Percentiles rank a stretch among this genome's conserved stretches.
Conservation (phyloP, 192 early-diverging fungal genomes). For the Entomortierella chlamydospora region DNA sequence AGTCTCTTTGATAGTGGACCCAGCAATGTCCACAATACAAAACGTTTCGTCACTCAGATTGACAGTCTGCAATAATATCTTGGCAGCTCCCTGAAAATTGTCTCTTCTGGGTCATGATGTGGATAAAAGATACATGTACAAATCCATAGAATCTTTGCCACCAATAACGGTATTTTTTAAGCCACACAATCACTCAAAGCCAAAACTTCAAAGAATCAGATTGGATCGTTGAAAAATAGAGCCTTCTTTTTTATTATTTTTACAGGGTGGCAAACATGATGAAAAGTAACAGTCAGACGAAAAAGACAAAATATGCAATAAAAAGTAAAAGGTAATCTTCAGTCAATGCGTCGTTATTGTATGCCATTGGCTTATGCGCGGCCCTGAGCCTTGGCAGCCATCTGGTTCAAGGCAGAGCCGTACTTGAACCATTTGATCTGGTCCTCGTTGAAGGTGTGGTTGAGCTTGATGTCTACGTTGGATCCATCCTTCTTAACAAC, state of each 20-base stretch:
- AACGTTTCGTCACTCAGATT: too few species aligned
- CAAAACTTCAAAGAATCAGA: too few species aligned
- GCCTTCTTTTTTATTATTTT: slow-evolving; percentile 30
- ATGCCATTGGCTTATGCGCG: slow-evolving; percentile 35
- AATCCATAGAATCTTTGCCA: too few species aligned
- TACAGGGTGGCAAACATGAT: slow-evolving; percentile 20
- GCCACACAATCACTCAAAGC: too few species aligned
- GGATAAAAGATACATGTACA: too few species aligned
- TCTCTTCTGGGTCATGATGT: too few species aligned
- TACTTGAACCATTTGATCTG: slow-evolving; percentile 99
- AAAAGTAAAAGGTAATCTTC: not conserved
- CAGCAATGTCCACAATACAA: too few species aligned
- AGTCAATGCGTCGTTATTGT: slow-evolving; percentile 16
- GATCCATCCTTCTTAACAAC: slow-evolving; percentile 85
- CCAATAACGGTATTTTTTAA: too few species aligned
- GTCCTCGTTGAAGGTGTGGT: slow-evolving; percentile 99
- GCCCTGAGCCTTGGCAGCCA: slow-evolving; percentile 69
- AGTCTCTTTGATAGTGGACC: too few species aligned
- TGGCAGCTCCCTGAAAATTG: too few species aligned
- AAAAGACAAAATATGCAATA: slow-evolving; percentile 23
- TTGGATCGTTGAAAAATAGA: not conserved
- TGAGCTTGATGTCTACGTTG: slow-evolving; percentile 81
- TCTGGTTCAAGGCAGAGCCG: slow-evolving; percentile 88
- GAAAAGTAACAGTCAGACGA: slow-evolving; percentile 5
- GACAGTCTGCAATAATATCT: too few species aligned